phyloP scores from a whole-genome alignment of 2,329 filamentous ascomycete genomes.

The Beauveria sp. region DNA sequence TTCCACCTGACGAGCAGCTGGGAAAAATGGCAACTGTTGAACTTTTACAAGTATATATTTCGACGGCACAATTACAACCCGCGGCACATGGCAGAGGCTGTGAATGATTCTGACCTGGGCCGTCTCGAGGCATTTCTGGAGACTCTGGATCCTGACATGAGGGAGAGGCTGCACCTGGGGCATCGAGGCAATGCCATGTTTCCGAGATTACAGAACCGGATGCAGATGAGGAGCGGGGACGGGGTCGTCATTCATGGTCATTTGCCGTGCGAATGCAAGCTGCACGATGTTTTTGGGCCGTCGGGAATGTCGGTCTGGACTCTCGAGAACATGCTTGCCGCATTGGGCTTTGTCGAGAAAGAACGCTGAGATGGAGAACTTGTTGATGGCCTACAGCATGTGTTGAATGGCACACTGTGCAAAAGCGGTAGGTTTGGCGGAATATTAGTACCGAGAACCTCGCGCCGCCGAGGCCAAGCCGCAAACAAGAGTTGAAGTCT shows the following conservation, averaged over 20 bases:
- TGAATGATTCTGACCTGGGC: not conserved
- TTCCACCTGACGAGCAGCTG: not conserved
- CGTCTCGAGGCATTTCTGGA: not conserved
- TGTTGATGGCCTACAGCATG: no score
- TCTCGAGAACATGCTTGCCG: not conserved
- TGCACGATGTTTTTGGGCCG: not conserved
- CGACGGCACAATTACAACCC: not conserved
- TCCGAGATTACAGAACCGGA: not conserved
- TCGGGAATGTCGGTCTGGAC: not conserved
- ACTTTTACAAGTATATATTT: not conserved
- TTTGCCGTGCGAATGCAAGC: not conserved
- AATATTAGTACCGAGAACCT: no score
- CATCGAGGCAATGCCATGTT: not conserved
- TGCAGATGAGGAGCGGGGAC: not conserved
- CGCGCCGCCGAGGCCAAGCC: no score
- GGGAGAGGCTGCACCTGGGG: not conserved
- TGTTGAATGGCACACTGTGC: not conserved
- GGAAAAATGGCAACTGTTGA: not conserved
- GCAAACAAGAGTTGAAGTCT: no score
- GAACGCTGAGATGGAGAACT: not conserved
- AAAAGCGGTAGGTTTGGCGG: no score
- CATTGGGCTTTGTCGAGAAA: not conserved
- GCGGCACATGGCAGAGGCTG: not conserved
- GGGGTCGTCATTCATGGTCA: not conserved
- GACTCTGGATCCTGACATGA: not conserved